A percentile compares a stretch with the other conserved stretches of the same genome.
Evolutionary conservation across 441 rosid genomes (phyloP).

Genomic region (Gossypium schwendimanii): DNA sequence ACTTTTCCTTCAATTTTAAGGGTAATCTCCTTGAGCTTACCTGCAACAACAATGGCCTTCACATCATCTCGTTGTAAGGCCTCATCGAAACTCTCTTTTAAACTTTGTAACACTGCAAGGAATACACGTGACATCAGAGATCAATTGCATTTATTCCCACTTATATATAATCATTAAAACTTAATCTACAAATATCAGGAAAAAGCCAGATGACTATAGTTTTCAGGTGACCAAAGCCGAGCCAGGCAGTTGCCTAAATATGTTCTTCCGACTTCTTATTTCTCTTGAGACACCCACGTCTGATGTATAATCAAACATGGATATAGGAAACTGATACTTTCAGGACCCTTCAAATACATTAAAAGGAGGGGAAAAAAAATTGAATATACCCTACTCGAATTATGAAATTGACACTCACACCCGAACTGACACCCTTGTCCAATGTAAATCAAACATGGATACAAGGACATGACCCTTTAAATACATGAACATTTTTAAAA

Average conservation of each 20-base stretch:
- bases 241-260: not conserved
- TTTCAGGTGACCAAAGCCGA: not conserved
- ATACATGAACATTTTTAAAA: too few species aligned
- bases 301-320: not conserved
- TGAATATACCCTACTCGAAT: not conserved
- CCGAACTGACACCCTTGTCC: too few species aligned
- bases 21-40: conserved; percentile 24
- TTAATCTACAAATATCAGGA: not conserved
- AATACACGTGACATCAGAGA: not conserved
- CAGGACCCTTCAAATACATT: not conserved
- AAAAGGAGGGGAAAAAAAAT: not conserved
- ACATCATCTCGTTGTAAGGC: conserved; percentile 83
- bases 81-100: conserved; percentile 66
- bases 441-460: too few species aligned
- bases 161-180: not conserved
- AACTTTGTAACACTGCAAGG: conserved; percentile 58
- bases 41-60: conserved; percentile 85
- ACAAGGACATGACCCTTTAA: too few species aligned
- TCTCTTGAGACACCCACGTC: not conserved
- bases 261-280: not conserved
- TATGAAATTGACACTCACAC: too few species aligned
- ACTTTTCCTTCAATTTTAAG: not conserved
- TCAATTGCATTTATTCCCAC: not conserved
- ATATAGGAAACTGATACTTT: not conserved
- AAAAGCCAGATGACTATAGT: not conserved